Percentiles rank a stretch among this genome's conserved stretches.
Conservation (phyloP, 371 early-diverging fungal genomes). For the Fennellomyces sp. region DNA sequence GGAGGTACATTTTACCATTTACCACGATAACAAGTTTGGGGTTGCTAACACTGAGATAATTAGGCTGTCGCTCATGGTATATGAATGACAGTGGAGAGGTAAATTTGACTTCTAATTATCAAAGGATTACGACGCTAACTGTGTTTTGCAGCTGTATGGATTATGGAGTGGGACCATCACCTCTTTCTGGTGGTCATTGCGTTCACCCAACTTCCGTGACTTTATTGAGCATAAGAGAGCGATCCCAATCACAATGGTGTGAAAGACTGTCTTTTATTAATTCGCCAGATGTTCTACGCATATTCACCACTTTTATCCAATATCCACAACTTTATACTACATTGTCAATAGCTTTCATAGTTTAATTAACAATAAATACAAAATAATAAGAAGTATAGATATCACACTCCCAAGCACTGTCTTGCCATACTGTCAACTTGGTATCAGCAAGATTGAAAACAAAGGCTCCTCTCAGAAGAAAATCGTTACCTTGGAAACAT, state of each 20-base stretch:
- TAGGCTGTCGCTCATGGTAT: slow-evolving; percentile 30
- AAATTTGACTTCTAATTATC: neutral
- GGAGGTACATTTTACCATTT: neutral
- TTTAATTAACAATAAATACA: too few species aligned
- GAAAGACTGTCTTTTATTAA: neutral
- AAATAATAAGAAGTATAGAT: too few species aligned
- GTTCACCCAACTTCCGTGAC: neutral
- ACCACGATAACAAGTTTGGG: neutral
- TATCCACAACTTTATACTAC: too few species aligned
- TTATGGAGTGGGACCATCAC: neutral
- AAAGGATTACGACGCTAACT: too few species aligned
- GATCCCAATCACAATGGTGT: neutral
- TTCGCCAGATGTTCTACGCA: too few species aligned
- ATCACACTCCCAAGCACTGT: too few species aligned
- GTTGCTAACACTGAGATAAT: neutral
- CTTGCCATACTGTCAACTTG: too few species aligned
- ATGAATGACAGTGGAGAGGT: slow-evolving; percentile 25
- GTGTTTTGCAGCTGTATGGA: neutral
- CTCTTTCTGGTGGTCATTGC: neutral
- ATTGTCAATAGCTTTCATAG: too few species aligned
- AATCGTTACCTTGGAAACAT: too few species aligned
- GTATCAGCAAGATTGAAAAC: too few species aligned
- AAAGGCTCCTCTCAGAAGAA: too few species aligned
- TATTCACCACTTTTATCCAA: too few species aligned
- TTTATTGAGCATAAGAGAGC: neutral